Evolutionary conservation across 2,329 filamentous ascomycete species (phyloP), one percentile per base, ranked within the genome.

Genomic region (Verticillium klebahnii): DNA sequence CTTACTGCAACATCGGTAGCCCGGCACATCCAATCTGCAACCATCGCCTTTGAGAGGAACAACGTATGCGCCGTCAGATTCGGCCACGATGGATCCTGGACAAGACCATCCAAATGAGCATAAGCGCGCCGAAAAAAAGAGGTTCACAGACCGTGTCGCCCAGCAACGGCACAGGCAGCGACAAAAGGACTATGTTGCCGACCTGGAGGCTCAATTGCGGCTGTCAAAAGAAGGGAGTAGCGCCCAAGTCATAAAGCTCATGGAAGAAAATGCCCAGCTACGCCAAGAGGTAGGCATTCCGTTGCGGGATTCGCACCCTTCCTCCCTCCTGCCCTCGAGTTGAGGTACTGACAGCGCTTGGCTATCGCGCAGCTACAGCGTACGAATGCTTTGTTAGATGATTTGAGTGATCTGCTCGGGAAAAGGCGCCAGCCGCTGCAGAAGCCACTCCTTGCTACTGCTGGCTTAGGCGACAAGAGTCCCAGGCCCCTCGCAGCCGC

Each of bases 161-260:
- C 56, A 57, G n/a, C 56, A 57, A 31, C 31, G 56, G 32, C 56
- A 57, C n/a, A 32, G 56, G 7, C 56, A 57, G 17, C 56, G 56
- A 12, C 56, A 34, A 14, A 57, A 39, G 5, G 56, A 57, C 14
- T 57, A 57, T 31, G 37, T 57, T 19, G 2, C 11, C 56, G 56
- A 57, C 15, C 32, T 57, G 15, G 56, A 57, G 32, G 56, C 56
- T 6, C 56, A 57, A n/a, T 34, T 57, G 11, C 34, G 56, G 12
- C 56, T 57, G 7, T 34, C 37, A 6, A 57, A 57, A 11, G 56
- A 57, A 17, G 56, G 56, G 9, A 34, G 56, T 14, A 34, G 37
- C 32, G 36, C 56, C 25, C 56, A 57, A 34, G 37, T 57, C n/a
- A 19, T 31, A 5, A 17, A 57, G 31, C 31, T 57, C 15, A 34